Base-by-base conservation (phyloP, 2,329 filamentous ascomycete species). In the Claviceps digitariae region DNA sequence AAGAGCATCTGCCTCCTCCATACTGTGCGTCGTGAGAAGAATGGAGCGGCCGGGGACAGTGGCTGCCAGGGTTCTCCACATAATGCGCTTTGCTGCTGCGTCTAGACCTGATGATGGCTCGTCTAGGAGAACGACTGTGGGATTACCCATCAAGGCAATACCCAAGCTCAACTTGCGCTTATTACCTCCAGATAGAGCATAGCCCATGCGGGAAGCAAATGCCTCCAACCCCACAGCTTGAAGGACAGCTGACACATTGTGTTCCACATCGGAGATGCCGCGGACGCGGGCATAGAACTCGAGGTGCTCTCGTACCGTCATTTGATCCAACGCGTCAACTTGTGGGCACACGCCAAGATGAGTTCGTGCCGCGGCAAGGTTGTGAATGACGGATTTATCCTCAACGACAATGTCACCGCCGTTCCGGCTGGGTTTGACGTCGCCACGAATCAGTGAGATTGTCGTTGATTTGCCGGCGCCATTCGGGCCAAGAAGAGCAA, bases 1-100 rank as follows among this genome's bases (percentile, higher is more conserved):
- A 2, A 97, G 75, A 1, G 90, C 90, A 62, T 95, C 89, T 0
- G 90, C 91, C 69, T 96, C 91, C 66, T 96, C 90, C 90, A 96
- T 95, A 49, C 82, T 87, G 67, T 97, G 91, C 0, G 91, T 96
- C 0, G 91, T 96, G 20, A 97, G 77, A 1, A 97, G 74, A 17
- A 96, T 80, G 0, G 84, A 87, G n/a, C 90, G 79, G 0, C 89
- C 89, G 0, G 82, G 78, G 0, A 85, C 83, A 3, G 90, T 83
- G 1, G 82, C 77, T 3, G 81, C 79, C 1, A 96, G 74, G 0
- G 90, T 95, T 54, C 81, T 81, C 91, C 91, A 96, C 87, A 97
- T 95, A 58, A 94, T 79, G 44, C 91, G 80, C 67, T 96, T 96
- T 0, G 88, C 85, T 0, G 88, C 89, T 0, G 90, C 90, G 61